These are phyloP conservation scores for Chlorencoelia australis DNA, from an alignment of 2,329 filamentous ascomycete genomes.

Conservation along the genomic window DNA sequence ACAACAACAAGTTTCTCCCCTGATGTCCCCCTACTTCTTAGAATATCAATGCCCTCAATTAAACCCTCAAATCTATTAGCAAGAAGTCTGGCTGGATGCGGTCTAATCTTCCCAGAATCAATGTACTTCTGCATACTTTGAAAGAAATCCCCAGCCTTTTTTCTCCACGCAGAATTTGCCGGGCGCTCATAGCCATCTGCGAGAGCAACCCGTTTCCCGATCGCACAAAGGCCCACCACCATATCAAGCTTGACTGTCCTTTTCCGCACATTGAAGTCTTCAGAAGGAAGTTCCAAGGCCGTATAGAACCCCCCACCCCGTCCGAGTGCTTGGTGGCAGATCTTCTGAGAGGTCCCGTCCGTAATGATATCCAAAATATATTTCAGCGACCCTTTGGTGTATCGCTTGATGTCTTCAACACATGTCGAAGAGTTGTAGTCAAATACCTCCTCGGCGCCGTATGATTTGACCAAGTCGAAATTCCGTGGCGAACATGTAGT, in stretches of 20 bases:
- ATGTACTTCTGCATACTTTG: background rate
- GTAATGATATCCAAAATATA: constrained; percentile 33
- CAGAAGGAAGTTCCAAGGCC: constrained; percentile 9
- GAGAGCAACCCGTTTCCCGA: constrained; percentile 17
- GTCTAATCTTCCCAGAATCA: background rate
- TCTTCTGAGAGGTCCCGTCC: constrained; percentile 20
- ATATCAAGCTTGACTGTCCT: constrained; percentile 21
- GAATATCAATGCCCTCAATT: background rate
- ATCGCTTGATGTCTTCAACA: constrained; percentile 27
- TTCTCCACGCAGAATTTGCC: background rate
- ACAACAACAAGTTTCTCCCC: constrained; percentile 1
- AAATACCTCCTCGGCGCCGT: constrained; percentile 33
- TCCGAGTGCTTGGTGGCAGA: constrained; percentile 32
- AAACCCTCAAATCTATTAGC: background rate
- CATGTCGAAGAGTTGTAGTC: constrained; percentile 30
- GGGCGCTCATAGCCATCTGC: constrained; percentile 1
- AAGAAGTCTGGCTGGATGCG: background rate
- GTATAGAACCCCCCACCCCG: constrained; percentile 24
- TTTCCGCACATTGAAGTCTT: constrained; percentile 1
- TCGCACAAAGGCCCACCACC: constrained; percentile 23
- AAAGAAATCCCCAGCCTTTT: background rate
- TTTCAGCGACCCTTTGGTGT: constrained; percentile 30
- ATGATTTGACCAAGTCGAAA: constrained; percentile 29
- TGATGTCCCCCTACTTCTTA: background rate
- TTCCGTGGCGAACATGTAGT: constrained; percentile 30